Base-by-base conservation (phyloP, 257 asterid genomes). In the Prunella vulgaris region DNA sequence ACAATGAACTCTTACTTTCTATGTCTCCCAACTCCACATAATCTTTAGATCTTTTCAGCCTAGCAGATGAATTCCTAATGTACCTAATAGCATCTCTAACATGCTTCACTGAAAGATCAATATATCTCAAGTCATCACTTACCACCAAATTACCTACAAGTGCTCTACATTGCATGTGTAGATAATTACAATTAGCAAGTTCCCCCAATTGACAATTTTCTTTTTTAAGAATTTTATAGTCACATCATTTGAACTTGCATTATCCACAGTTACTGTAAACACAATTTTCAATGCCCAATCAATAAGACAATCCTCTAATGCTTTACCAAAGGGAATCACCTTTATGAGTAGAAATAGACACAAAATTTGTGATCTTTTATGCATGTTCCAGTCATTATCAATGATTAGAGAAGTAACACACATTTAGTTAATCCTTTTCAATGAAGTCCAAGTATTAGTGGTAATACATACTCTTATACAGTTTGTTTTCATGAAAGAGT, bases 61-160 rank as follows among this genome's bases (percentile, higher is more conserved):
- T n/a, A n/a, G n/a, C n/a, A n/a, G n/a, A n/a, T n/a, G n/a, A n/a
- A n/a, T n/a, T n/a, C n/a, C n/a, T n/a, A n/a, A n/a, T n/a, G n/a
- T n/a, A n/a, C n/a, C n/a, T n/a, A n/a, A n/a, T n/a, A n/a, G n/a
- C n/a, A n/a, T n/a, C n/a, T n/a, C n/a, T n/a, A n/a, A n/a, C n/a
- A n/a, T n/a, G n/a, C 28, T 49, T 18, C 61, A 10, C n/a, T 7
- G 35, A 25, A 58, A 12, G 58, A 9, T 58, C 35, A n/a, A 33
- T 25, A 44, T 44, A 25, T 65, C 46, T 65, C 60, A 66, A 28
- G 0, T 48, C 71, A 0, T 68, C 53, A 32, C 0, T 9, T 32
- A 68, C 73, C 20, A 53, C 51, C 32, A 68, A 53, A 18, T 51
- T 67, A 18, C 52, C 13, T 30, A 67, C 49, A 68, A 52, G 73